A percentile compares a stretch with the other conserved stretches of the same genome.
These are phyloP conservation scores for Nannizziopsis arthrosporioides DNA, from an alignment of 2,329 filamentous ascomycete genomes.

Conservation along the genomic window DNA sequence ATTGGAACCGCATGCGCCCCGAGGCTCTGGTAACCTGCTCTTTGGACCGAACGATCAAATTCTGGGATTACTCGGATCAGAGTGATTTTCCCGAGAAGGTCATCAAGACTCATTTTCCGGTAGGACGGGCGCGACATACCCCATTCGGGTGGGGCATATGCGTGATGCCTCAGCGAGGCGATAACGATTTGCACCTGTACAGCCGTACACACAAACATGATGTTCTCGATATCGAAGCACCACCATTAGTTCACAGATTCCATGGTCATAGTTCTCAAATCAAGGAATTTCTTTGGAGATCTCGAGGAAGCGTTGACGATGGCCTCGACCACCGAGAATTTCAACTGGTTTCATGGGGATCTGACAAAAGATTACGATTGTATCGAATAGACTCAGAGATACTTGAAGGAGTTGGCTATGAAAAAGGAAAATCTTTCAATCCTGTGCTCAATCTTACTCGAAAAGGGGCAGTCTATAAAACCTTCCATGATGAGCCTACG, in stretches of 20 bases:
- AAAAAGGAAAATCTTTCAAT: conserved; percentile 54
- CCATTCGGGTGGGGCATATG: conserved; percentile 78
- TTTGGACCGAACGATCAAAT: conserved; percentile 81
- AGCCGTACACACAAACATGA: conserved; percentile 43
- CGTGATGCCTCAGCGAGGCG: conserved; percentile 84
- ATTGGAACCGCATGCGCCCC: conserved; percentile 73
- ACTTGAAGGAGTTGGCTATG: conserved; percentile 58
- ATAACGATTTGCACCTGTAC: conserved; percentile 74
- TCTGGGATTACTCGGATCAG: conserved; percentile 68
- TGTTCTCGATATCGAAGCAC: conserved; percentile 22
- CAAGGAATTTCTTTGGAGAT: conserved; percentile 86
- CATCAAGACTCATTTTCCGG: conserved; percentile 71
- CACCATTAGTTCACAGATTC: conserved; percentile 41
- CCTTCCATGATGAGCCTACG: conserved; percentile 51
- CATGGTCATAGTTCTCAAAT: conserved; percentile 52
- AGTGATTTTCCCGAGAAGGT: conserved; percentile 59
- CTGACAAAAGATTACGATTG: conserved; percentile 69
- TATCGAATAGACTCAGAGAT: conserved; percentile 58
- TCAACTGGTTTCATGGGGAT: conserved; percentile 85
- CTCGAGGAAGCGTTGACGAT: conserved; percentile 56
- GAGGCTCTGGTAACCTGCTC: conserved; percentile 76
- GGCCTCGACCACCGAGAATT: conserved; percentile 77
- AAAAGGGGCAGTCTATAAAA: conserved; percentile 74
- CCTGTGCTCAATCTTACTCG: conserved; percentile 62
- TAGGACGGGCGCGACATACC: conserved; percentile 83